Evolutionary conservation across 2,329 filamentous ascomycete genomes (phyloP), one percentile per base, ranked within the genome.

Genomic region (Volutella citrinella): DNA sequence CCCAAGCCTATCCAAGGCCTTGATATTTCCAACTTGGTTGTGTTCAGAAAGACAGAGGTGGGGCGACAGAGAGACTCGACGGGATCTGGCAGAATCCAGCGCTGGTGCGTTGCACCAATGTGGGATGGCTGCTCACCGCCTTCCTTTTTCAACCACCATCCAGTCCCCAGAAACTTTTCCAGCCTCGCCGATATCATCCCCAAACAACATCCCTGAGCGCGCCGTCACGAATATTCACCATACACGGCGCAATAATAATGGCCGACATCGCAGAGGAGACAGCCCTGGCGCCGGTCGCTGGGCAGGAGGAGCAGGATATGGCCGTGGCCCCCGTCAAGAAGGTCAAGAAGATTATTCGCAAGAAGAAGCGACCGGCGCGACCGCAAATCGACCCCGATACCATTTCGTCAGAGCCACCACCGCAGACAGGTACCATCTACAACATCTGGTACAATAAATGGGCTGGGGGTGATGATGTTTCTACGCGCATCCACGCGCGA

Each of bases 401-500:
- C 26, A 77, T 95, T 65, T 87, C 84, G 51, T 83, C 83, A 20
- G 88, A 95, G 52, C 84, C 87, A 5, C 88, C 90, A 12, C 86
- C 87, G 3, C 90, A 97, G 55, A 97, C 91, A 0, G 93, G 93
- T 33, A 95, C 87, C 0, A 88, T 90, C 38, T 98, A 93, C 74
- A 98, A 98, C 27, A 46, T 95, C 55, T 96, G 90, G 91, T 95
- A 96, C 68, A 96, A 95, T 69, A 97, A 96, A 65, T 97, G 91
- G 90, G 85, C 83, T 1, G 93, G 93, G 48, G 93, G 93, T 55
- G 93, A 98, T 64, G 80, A 89, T 41, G 91, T 97, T 57, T 89
- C 94, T 68, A 87, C 84, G 21, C 84, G 96, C 57, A 85, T 82
- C 15, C 78, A 82, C 11, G 91, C 93, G 5, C 82, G 84, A 46